Percentiles rank a stretch among this genome's conserved stretches.
Conservation (phyloP, 1,284 basidiomycete genomes). For the Veloporphyrellus conicus region DNA sequence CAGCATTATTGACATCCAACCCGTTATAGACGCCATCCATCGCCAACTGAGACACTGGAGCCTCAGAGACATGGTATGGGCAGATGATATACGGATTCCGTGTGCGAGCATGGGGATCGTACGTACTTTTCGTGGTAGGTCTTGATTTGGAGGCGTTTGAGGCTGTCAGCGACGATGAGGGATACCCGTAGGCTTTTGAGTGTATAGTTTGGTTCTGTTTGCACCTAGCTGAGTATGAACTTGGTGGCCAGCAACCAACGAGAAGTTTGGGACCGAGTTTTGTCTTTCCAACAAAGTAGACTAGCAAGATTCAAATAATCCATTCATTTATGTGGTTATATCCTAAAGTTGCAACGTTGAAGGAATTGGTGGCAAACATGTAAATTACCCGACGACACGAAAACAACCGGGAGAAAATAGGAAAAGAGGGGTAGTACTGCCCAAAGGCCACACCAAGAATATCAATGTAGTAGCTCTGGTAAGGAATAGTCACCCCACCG, state of each 20-base stretch:
- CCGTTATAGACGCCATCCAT: slow-evolving; percentile 24
- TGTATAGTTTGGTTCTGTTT: slow-evolving; percentile 32
- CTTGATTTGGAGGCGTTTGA: slow-evolving; percentile 25
- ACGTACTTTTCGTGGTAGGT: slow-evolving; percentile 26
- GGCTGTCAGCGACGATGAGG: slow-evolving; percentile 16
- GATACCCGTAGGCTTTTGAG: background rate
- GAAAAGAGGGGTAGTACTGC: too few species aligned
- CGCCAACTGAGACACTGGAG: slow-evolving; percentile 1
- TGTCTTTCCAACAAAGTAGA: too few species aligned
- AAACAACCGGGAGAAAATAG: too few species aligned
- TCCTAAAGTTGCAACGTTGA: too few species aligned
- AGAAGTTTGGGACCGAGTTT: too few species aligned
- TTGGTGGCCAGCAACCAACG: too few species aligned
- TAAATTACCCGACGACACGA: too few species aligned
- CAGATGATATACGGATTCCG: background rate
- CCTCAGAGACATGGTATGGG: background rate
- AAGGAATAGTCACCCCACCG: slow-evolving; percentile 45
- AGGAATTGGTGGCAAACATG: too few species aligned
- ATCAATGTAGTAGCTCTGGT: slow-evolving; percentile 46
- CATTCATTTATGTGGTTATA: too few species aligned
- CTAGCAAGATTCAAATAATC: too few species aligned
- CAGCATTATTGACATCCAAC: slow-evolving; percentile 24
- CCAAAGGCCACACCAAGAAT: background rate
- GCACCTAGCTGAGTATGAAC: background rate
- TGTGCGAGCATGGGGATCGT: background rate